Evolutionary conservation across 2,329 filamentous ascomycete species (phyloP).

Genomic region (Nothophaeocryptopus gaeumannii): DNA sequence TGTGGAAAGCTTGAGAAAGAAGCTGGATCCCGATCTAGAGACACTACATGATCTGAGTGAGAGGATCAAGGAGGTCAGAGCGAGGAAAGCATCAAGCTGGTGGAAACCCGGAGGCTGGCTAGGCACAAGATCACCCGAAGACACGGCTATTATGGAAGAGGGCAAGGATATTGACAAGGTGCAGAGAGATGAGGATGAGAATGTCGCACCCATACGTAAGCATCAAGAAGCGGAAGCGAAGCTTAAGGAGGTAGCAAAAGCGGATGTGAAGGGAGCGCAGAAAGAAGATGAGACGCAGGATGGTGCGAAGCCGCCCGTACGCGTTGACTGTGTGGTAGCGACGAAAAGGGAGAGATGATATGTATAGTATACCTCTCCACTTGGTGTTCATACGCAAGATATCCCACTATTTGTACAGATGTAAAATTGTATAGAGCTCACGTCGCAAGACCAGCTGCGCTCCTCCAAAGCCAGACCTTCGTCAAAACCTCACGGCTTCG

Average conservation of each 20-base stretch:
- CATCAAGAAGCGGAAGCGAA: constrained; percentile 7
- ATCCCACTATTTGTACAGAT: constrained; percentile 17
- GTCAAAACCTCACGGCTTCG: neutral
- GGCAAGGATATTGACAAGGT: constrained; percentile 11
- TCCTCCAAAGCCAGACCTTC: too few relatives aligned
- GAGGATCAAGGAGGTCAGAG: constrained; percentile 29
- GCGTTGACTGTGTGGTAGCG: constrained; percentile 23
- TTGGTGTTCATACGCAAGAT: constrained; percentile 15
- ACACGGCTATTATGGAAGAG: constrained; percentile 14
- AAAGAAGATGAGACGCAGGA: constrained; percentile 11
- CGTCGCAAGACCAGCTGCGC: too few relatives aligned
- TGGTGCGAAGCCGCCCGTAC: constrained; percentile 12
- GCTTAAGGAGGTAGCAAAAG: neutral
- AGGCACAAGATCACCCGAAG: constrained; percentile 6
- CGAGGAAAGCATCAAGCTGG: constrained; percentile 26
- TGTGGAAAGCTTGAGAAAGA: constrained; percentile 37
- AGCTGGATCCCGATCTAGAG: constrained; percentile 33
- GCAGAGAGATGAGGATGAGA: constrained; percentile 14
- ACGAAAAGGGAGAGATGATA: constrained; percentile 25
- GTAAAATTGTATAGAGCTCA: neutral
- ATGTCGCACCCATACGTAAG: constrained; percentile 3
- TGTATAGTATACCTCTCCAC: constrained; percentile 14
- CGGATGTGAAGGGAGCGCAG: constrained; percentile 12
- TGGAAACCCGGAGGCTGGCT: constrained; percentile 27
- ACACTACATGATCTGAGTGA: constrained; percentile 40